These are phyloP conservation scores for Phaeosphaeria sp. DNA, from an alignment of 2,329 filamentous ascomycete species.

Conservation along the genomic window DNA sequence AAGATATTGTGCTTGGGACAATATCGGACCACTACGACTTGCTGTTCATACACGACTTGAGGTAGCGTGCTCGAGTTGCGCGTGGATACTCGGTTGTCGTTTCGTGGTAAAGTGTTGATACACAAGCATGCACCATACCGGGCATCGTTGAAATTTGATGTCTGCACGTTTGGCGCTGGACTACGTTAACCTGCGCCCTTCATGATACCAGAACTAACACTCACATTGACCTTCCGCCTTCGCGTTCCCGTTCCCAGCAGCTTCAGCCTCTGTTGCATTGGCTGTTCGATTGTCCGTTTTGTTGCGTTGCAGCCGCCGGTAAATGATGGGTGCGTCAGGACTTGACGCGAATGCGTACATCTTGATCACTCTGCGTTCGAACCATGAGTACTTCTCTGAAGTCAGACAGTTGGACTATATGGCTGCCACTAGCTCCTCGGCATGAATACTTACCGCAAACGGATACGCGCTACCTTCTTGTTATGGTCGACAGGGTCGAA, in stretches of 20 bases:
- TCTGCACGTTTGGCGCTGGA: background rate
- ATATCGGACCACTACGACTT: background rate
- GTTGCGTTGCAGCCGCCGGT: background rate
- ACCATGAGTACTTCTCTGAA: background rate
- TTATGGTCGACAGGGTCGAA: background rate
- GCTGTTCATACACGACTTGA: background rate
- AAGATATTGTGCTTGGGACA: background rate
- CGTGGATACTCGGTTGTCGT: background rate
- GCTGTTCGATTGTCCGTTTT: background rate
- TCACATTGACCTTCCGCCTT: background rate
- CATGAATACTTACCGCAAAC: background rate
- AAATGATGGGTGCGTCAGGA: conserved; percentile 2
- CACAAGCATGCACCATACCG: background rate
- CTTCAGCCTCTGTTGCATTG: background rate
- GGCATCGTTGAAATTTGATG: background rate
- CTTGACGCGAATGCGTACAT: conserved; percentile 5
- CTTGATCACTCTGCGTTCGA: background rate
- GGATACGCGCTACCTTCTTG: background rate
- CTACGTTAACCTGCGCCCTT: background rate
- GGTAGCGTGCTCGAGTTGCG: background rate
- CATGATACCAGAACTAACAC: background rate
- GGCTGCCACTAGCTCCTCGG: background rate
- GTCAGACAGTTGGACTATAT: background rate
- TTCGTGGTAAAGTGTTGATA: background rate
- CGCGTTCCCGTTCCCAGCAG: background rate